These are phyloP conservation scores for Perilla frutescens DNA, from an alignment of 257 asterid genomes.

Conservation along the genomic window DNA sequence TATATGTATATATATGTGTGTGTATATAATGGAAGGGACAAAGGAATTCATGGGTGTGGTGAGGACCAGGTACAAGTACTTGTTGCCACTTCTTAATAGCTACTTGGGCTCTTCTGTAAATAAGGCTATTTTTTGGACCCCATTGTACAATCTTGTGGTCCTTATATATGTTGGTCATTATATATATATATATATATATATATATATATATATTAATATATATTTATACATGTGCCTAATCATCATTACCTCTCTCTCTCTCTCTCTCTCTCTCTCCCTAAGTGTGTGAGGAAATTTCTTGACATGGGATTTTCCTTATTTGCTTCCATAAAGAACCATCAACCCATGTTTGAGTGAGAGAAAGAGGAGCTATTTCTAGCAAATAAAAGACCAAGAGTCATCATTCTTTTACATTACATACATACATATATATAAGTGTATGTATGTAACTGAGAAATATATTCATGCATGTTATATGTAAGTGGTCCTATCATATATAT, in stretches of 20 bases:
- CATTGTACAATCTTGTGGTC: conserved; percentile 43
- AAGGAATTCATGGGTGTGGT: neutral
- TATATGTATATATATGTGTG: no score
- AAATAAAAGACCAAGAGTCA: conserved; percentile 9
- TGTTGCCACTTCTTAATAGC: conserved; percentile 38
- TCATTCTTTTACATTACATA: neutral
- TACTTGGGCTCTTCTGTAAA: conserved; percentile 34
- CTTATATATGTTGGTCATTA: conserved; percentile 17
- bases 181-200: neutral
- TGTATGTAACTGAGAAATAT: no score
- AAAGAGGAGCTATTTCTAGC: conserved; percentile 25
- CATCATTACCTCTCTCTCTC: conserved; percentile 10
- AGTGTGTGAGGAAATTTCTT: neutral
- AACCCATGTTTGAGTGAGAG: conserved; percentile 18
- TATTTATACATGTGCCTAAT: conserved; percentile 2
- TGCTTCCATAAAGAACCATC: neutral
- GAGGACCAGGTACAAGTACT: conserved; percentile 52
- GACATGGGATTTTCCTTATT: conserved; percentile 18
- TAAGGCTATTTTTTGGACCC: conserved; percentile 27
- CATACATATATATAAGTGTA: no score
- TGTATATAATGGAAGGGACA: neutral
- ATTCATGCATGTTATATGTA: neutral
- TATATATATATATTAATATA: neutral
- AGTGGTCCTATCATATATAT: conserved; percentile 7
- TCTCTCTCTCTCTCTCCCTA: neutral